phyloP scores from a whole-genome alignment of 2,329 filamentous ascomycete species.

The Fusarium cicatricum region DNA sequence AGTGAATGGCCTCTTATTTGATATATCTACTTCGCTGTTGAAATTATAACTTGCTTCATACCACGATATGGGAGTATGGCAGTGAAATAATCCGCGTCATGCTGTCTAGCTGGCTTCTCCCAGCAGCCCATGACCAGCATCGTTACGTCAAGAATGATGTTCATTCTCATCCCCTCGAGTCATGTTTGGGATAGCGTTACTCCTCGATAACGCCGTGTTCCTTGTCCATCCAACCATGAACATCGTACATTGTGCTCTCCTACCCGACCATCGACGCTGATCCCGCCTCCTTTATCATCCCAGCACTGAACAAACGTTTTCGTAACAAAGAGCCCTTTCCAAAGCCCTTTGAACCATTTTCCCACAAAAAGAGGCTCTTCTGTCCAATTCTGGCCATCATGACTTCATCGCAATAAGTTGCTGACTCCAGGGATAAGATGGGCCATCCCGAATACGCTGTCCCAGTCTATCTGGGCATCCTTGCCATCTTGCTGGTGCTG shows the following conservation, averaged over 20 bases:
- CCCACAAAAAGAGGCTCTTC: background rate
- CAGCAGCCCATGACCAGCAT: conserved; percentile 5
- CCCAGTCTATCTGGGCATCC: conserved; percentile 29
- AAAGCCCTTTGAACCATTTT: background rate
- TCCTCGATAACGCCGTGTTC: conserved; percentile 25
- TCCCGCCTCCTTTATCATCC: conserved; percentile 1
- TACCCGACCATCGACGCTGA: conserved; percentile 8
- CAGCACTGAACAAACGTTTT: background rate
- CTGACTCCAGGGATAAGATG: conserved; percentile 9
- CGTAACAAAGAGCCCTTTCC: conserved; percentile 4
- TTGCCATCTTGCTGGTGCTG: conserved; percentile 20
- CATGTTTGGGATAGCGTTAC: conserved; percentile 25
- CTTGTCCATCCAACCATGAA: conserved; percentile 28
- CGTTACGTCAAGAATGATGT: conserved; percentile 16
- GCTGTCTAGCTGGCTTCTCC: conserved; percentile 15
- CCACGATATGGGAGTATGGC: too few relatives aligned
- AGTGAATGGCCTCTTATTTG: background rate
- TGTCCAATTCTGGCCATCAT: background rate
- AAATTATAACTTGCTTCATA: conserved; percentile 1
- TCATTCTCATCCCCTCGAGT: conserved; percentile 16
- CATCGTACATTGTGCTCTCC: conserved; percentile 32
- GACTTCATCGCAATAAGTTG: background rate
- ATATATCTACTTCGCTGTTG: conserved; percentile 12
- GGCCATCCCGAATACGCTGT: conserved; percentile 28
- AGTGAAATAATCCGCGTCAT: conserved; percentile 16